Evolutionary conservation across 139 green algal species (phyloP).

Genomic region (Pleodorina starrii): DNA sequence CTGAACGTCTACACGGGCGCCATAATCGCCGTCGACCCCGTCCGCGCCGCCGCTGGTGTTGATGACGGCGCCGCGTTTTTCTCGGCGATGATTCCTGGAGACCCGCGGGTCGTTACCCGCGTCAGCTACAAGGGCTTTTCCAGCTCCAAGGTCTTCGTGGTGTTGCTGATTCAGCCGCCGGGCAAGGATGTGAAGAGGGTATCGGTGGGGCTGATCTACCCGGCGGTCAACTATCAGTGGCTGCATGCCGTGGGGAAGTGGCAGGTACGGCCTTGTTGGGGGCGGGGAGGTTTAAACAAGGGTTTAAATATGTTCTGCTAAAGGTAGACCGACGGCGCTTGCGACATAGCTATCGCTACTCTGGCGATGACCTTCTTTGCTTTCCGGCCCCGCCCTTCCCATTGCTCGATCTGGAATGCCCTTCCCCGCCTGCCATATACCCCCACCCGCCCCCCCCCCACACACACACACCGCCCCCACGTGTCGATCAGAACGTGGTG

Average conservation of each 20-base stretch:
- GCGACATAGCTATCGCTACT: no score
- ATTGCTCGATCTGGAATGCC: no score
- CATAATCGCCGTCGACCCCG: background rate
- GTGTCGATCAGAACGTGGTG: slow-evolving; percentile 3
- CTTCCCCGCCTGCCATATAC: no score
- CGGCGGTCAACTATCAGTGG: slow-evolving; percentile 6
- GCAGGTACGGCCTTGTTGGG: background rate
- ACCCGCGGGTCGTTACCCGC: background rate
- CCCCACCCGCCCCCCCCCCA: no score
- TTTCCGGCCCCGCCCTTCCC: no score
- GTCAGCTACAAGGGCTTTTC: slow-evolving; percentile 42
- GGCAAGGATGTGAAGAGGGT: background rate
- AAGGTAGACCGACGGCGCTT: no score
- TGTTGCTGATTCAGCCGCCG: background rate
- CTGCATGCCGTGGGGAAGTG: background rate
- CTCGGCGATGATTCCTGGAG: background rate
- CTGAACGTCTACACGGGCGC: slow-evolving; percentile 18
- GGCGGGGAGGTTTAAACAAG: no score
- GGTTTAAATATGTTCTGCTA: no score
- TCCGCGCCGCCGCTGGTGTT: background rate
- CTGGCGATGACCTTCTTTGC: no score
- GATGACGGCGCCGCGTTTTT: slow-evolving; percentile 17
- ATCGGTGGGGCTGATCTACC: background rate
- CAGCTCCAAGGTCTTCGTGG: background rate
- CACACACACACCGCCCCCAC: no score